Evolutionary conservation across 208 protist genomes (phyloP), one percentile per base, ranked within the genome.

Genomic region (Herpetomonas tarakana): DNA sequence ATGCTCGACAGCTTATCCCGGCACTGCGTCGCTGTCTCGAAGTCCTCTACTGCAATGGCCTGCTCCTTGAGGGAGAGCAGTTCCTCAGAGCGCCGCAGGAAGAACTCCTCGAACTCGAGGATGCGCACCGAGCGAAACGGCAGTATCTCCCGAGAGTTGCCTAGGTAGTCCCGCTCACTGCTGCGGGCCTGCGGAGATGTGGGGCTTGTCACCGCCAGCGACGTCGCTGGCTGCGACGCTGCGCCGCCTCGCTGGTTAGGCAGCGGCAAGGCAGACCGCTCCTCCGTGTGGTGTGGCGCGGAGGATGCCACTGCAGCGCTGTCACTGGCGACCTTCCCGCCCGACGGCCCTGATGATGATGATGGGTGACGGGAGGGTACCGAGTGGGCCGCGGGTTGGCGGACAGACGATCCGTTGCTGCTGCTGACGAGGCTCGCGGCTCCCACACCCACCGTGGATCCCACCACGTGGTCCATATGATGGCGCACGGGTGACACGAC

Each of bases 91-190:
- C 84, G 83, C n/a, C 70, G 78, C 22, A 92, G 55, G 54, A 93
- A 95, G 30, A 93, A 92, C 39, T 88, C 81, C 49, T 95, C 89
- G 69, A 95, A 95, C 58, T 91, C 76, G 14, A 89, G 25, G 50
- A 95, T 92, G 38, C 83, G 74, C 0, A 92, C 72, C 2, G 88
- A 94, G 25, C 88, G 88, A 53, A 89, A 92, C 47, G 70, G 57
- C 3, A 41, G 45, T 25, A 26, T 61, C n/a, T 41, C 26, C 26
- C 28, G n/a, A 1, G 30, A 38, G 7, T 24, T 49, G 16, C 44
- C 44, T 4, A 49, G 19, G 19, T 6, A 11, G 44, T 49, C 44
- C 11, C 19, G 16, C 44, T 49, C 44, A n/a, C n/a, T n/a, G 44
- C 19, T 49, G 44, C 16, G 9, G 19, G 19, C 16, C 9, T 47